phyloP scores from a whole-genome alignment of 164 flowering plant species.

The Aristolochia contorta region DNA sequence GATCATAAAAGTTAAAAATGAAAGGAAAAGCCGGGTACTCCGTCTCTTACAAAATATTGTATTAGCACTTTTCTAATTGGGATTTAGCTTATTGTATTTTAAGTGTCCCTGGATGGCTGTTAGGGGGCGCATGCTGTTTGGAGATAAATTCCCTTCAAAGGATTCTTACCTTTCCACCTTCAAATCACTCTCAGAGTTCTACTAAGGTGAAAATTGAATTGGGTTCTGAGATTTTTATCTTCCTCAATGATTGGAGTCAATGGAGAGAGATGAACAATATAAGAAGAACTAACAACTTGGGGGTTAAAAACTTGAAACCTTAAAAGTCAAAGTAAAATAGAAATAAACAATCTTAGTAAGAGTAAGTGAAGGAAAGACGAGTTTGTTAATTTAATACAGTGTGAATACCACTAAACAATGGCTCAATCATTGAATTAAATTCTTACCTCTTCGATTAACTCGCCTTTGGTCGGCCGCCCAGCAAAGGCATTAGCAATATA shows the following conservation, averaged over 20 bases:
- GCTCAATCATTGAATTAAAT: slow-evolving; percentile 2
- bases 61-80: neutral
- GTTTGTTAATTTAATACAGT: neutral
- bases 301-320: neutral
- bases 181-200: no score
- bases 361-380: neutral
- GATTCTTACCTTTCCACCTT: neutral
- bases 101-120: slow-evolving; percentile 18
- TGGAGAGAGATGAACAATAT: neutral
- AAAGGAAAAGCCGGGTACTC: slow-evolving; percentile 6
- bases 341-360: neutral
- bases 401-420: neutral
- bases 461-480: neutral
- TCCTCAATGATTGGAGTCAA: slow-evolving; percentile 1
- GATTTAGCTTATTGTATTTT: slow-evolving; percentile 2
- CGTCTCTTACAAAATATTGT: neutral
- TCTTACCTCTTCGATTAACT: neutral
- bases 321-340: neutral
- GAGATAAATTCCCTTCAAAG: neutral
- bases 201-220: neutral
- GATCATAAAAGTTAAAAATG: neutral
- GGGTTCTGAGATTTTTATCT: neutral
- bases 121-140: slow-evolving; percentile 17
- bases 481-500: no score
- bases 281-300: neutral